Evolutionary conservation across 1,284 basidiomycete genomes (phyloP).

Genomic region (Termitomyces sp.): DNA sequence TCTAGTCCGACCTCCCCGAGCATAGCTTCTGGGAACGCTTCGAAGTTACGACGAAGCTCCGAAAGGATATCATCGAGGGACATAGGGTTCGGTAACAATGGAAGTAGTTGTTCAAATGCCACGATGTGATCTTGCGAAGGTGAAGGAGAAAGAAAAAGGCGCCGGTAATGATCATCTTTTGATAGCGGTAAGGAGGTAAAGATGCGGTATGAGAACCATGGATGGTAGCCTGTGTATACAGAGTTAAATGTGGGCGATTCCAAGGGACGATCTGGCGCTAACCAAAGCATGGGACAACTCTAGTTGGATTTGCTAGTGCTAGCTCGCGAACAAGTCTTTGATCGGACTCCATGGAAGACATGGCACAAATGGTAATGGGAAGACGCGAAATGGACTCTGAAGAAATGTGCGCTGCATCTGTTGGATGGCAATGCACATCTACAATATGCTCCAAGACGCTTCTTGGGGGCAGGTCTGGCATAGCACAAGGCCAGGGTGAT

Average conservation of each 20-base stretch:
- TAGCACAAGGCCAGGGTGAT: not conserved
- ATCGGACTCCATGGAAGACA: slow-evolving; percentile 62
- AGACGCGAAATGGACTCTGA: slow-evolving; percentile 45
- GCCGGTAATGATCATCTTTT: slow-evolving; percentile 65
- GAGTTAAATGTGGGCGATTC: slow-evolving; percentile 2
- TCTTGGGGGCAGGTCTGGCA: slow-evolving; percentile 23
- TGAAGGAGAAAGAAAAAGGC: slow-evolving; percentile 44
- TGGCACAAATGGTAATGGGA: slow-evolving; percentile 64
- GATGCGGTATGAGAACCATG: slow-evolving; percentile 78
- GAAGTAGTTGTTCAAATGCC: slow-evolving; percentile 48
- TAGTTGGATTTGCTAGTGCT: slow-evolving; percentile 52
- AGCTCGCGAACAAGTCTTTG: slow-evolving; percentile 60
- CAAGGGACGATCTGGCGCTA: slow-evolving; percentile 21
- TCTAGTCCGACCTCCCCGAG: slow-evolving; percentile 84
- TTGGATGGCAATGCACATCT: slow-evolving; percentile 81
- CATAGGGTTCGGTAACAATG: slow-evolving; percentile 58
- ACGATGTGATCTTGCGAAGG: slow-evolving; percentile 24
- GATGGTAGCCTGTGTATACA: slow-evolving; percentile 62
- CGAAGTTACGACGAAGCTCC: slow-evolving; percentile 52
- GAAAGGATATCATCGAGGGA: slow-evolving; percentile 47
- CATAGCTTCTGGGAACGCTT: slow-evolving; percentile 61
- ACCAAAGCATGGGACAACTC: slow-evolving; percentile 77
- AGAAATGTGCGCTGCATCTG: slow-evolving; percentile 49
- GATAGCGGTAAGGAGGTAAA: slow-evolving; percentile 36
- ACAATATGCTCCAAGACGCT: slow-evolving; percentile 58